phyloP scores from a whole-genome alignment of 805 yeast species.

The Kockiozyma suomiensis region DNA sequence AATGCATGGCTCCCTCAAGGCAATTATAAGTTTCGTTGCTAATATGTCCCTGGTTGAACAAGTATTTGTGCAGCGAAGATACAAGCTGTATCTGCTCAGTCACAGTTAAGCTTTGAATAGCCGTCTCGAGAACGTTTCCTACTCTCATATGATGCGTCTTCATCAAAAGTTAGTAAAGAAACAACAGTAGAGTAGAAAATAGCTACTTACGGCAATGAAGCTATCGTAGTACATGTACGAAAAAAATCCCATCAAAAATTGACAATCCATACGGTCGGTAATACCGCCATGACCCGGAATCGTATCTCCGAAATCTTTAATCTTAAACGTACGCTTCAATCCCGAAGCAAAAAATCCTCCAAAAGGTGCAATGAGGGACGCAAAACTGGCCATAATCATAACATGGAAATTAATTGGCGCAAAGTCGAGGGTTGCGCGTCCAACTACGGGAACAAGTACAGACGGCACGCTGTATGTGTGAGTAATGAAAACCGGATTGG shows the following conservation, averaged over 20 bases:
- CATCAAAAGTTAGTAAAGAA: not conserved
- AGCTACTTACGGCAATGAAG: conserved; percentile 60
- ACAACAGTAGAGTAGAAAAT: not conserved
- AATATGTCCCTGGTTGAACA: conserved; percentile 43
- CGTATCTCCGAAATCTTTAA: conserved; percentile 96
- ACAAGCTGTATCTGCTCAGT: conserved; percentile 68
- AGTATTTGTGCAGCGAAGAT: conserved; percentile 58
- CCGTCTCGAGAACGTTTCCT: conserved; percentile 73
- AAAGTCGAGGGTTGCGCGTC: conserved; percentile 34
- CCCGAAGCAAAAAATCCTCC: conserved; percentile 99
- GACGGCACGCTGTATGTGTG: conserved; percentile 77
- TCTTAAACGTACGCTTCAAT: conserved; percentile 92
- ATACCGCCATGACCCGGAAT: conserved; percentile 99
- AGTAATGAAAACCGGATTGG: conserved; percentile 86
- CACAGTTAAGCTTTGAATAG: conserved; percentile 67
- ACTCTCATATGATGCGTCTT: conserved; percentile 52
- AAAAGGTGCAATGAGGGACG: conserved; percentile 95
- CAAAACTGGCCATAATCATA: conserved; percentile 84
- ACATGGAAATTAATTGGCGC: conserved; percentile 93
- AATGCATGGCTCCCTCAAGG: conserved; percentile 17
- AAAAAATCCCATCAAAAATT: conserved; percentile 96
- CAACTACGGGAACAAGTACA: conserved; percentile 55
- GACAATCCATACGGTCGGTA: conserved; percentile 97
- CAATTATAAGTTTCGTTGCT: conserved; percentile 29
- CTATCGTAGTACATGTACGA: conserved; percentile 91